Evolutionary conservation across 2,329 filamentous ascomycete species (phyloP).

Genomic region (Aspergillus sp.): DNA sequence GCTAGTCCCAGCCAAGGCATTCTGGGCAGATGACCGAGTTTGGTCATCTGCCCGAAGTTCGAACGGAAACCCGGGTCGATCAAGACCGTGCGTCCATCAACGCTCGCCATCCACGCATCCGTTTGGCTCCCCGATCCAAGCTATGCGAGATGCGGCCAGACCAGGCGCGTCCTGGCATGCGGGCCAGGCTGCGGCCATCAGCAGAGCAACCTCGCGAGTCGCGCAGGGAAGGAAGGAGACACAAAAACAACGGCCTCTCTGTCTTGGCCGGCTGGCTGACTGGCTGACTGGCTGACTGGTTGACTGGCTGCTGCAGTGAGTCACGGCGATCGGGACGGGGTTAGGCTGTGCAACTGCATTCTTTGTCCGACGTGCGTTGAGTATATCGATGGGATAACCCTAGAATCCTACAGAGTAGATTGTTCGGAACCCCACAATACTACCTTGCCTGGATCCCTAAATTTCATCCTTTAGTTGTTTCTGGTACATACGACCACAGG

Average conservation of each 20-base stretch:
- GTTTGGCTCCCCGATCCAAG: neutral
- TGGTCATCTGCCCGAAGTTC: neutral
- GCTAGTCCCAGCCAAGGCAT: neutral
- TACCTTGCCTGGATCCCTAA: neutral
- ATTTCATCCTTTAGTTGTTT: accelerated
- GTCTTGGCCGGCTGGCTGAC: neutral
- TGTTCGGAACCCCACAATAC: neutral
- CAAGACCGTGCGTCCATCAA: constrained; percentile 9
- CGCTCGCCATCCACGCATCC: neutral
- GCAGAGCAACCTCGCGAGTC: neutral
- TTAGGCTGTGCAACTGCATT: neutral
- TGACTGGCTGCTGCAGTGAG: neutral
- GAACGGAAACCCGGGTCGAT: constrained; percentile 11
- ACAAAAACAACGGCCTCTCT: neutral
- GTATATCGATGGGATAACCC: neutral
- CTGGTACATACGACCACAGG: too few relatives aligned
- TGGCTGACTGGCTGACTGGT: too few relatives aligned
- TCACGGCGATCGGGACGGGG: neutral
- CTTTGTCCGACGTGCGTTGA: constrained; percentile 3
- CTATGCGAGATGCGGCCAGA: neutral
- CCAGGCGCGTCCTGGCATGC: neutral
- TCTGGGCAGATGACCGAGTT: constrained; percentile 6
- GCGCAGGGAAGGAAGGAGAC: neutral
- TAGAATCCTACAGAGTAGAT: too few relatives aligned
- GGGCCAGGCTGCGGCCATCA: neutral